Conservation (phyloP, 768 basidiomycete genomes). For the Russula vinacea region DNA sequence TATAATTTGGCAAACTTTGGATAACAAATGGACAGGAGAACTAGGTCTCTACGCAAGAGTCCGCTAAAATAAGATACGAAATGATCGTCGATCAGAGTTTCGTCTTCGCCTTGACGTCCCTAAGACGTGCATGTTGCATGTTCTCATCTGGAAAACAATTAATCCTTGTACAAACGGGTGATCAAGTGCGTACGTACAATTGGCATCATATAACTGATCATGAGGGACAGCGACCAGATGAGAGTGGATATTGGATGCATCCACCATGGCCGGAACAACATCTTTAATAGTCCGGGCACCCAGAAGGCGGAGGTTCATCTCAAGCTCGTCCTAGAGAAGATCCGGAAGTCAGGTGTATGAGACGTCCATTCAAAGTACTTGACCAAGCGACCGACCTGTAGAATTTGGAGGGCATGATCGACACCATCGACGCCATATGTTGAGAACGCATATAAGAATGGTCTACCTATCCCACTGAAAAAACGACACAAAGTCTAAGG, state of each 20-base stretch:
- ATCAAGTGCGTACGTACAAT: conserved; percentile 71
- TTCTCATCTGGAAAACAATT: conserved; percentile 40
- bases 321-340: conserved; percentile 79
- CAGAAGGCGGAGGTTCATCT: conserved; percentile 94
- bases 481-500: background rate
- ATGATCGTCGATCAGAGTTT: conserved; percentile 3
- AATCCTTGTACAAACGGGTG: background rate
- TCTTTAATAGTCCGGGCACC: conserved; percentile 81
- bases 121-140: conserved; percentile 44
- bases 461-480: conserved; percentile 76
- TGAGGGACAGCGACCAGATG: conserved; percentile 68
- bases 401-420: conserved; percentile 73
- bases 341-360: conserved; percentile 7
- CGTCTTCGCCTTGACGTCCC: conserved; percentile 27
- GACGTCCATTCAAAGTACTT: background rate
- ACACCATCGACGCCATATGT: conserved; percentile 88
- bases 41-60: background rate
- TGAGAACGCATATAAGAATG: conserved; percentile 86
- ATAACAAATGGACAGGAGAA: background rate
- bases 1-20: conserved; percentile 2
- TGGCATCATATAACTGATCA: conserved; percentile 72
- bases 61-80: background rate
- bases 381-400: conserved; percentile 52
- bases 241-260: conserved; percentile 62
- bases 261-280: conserved; percentile 86